Conservation (phyloP, 2,329 filamentous ascomycete genomes). For the Alternaria burnsii region DNA sequence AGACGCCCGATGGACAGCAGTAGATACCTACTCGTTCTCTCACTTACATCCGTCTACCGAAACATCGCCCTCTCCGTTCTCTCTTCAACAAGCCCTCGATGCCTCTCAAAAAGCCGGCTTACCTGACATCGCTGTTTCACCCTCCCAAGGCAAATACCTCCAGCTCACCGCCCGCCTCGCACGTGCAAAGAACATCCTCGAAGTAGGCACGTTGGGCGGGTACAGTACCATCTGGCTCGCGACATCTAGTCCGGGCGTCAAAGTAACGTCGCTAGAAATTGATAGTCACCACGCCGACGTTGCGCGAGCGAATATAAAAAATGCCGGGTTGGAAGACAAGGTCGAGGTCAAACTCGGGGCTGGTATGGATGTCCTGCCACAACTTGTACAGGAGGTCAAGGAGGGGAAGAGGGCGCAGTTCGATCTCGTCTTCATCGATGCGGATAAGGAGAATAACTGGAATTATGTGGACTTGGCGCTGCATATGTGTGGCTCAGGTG, state of each 20-base stretch:
- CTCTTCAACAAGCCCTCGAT: slow-evolving; percentile 35
- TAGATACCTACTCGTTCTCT: slow-evolving; percentile 49
- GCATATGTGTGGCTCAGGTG: slow-evolving; percentile 52
- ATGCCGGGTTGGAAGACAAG: slow-evolving; percentile 52
- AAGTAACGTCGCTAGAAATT: slow-evolving; percentile 63
- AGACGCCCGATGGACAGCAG: slow-evolving; percentile 51
- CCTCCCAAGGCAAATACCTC: slow-evolving; percentile 47
- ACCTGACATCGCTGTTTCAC: slow-evolving; percentile 48
- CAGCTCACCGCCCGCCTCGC: slow-evolving; percentile 43
- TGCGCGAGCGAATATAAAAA: slow-evolving; percentile 56
- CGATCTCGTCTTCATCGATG: slow-evolving; percentile 64
- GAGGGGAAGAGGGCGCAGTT: slow-evolving; percentile 53
- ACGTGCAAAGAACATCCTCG: slow-evolving; percentile 52
- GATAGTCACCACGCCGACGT: slow-evolving; percentile 57
- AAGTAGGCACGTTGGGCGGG: slow-evolving; percentile 65
- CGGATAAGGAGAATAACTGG: slow-evolving; percentile 61
- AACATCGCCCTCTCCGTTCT: slow-evolving; percentile 35
- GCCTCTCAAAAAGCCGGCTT: slow-evolving; percentile 35
- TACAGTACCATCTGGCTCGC: slow-evolving; percentile 65
- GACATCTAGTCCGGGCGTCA: slow-evolving; percentile 43
- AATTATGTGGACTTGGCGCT: slow-evolving; percentile 59
- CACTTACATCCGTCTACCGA: slow-evolving; percentile 45
- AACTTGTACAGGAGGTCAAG: slow-evolving; percentile 53
- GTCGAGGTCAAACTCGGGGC: slow-evolving; percentile 58
- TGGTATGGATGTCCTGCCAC: slow-evolving; percentile 55